phyloP scores from a whole-genome alignment of 106 monocot species.

The Acorus calamus region DNA sequence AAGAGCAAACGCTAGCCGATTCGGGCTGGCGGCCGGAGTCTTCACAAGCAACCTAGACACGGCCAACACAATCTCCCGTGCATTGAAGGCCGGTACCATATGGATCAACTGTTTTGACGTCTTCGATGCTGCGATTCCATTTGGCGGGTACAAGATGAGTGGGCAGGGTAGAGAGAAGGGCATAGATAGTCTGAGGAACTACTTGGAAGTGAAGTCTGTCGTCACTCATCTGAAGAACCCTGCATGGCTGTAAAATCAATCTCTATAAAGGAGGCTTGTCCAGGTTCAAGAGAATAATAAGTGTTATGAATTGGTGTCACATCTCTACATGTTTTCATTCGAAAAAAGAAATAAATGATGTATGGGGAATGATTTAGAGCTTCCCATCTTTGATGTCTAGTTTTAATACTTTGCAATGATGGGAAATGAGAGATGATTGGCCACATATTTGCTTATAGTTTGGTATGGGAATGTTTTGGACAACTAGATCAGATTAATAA shows the following conservation, averaged over 20 bases:
- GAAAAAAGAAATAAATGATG: too few species aligned
- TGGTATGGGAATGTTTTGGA: too few species aligned
- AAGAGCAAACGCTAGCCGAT: conserved; percentile 46
- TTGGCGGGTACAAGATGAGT: conserved; percentile 95
- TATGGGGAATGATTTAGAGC: too few species aligned
- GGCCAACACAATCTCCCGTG: conserved; percentile 69
- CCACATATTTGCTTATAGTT: too few species aligned
- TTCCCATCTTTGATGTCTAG: too few species aligned
- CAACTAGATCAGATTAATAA: too few species aligned
- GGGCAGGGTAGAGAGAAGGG: conserved; percentile 88
- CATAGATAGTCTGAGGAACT: conserved; percentile 70
- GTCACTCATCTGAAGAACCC: conserved; percentile 63
- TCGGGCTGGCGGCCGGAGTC: conserved; percentile 81
- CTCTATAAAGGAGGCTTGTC: too few species aligned
- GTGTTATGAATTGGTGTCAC: too few species aligned
- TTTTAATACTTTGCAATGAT: too few species aligned
- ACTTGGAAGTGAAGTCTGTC: conserved; percentile 80
- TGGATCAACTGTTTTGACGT: conserved; percentile 89
- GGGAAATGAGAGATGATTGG: too few species aligned
- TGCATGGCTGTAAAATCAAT: conserved; percentile 51
- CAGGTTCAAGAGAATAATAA: too few species aligned
- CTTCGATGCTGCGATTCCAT: conserved; percentile 83
- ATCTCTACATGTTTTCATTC: too few species aligned
- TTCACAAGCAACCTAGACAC: conserved; percentile 72
- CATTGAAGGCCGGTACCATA: conserved; percentile 50